Evolutionary conservation across 371 early-diverging fungal genomes (phyloP).

Genomic region (Mucor lusitanicus): DNA sequence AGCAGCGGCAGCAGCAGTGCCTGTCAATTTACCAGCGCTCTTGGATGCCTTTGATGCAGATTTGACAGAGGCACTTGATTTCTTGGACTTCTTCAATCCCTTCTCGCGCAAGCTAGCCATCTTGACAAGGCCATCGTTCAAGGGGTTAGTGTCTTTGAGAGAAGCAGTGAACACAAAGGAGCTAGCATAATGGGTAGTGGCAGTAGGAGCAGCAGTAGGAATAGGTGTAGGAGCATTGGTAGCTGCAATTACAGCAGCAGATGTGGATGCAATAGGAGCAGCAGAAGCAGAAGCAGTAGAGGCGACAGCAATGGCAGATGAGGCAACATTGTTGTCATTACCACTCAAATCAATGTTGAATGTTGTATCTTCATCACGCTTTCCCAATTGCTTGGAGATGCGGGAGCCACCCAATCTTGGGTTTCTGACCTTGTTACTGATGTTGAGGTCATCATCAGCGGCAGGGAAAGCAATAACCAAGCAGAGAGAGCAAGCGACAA

Average conservation of each 20-base stretch:
- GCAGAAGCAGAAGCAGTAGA: background rate
- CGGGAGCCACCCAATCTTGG: background rate
- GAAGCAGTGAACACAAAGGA: background rate
- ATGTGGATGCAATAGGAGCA: background rate
- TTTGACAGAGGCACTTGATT: background rate
- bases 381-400: background rate
- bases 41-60: background rate
- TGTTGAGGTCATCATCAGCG: background rate
- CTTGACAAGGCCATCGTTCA: background rate
- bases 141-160: background rate
- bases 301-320: background rate
- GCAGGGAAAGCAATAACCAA: background rate
- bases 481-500: constrained; percentile 2
- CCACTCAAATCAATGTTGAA: background rate
- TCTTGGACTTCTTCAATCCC: background rate
- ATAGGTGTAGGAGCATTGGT: background rate
- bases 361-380: background rate
- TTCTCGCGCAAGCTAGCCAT: background rate
- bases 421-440: background rate
- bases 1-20: background rate
- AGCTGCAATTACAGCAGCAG: constrained; percentile 3
- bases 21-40: background rate
- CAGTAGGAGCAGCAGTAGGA: background rate
- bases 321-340: background rate
- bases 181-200: background rate